A percentile compares a stretch with the other conserved stretches of the same genome.
Conservation (phyloP, 2,329 filamentous ascomycete species). For the Diaporthe citriasiana region DNA sequence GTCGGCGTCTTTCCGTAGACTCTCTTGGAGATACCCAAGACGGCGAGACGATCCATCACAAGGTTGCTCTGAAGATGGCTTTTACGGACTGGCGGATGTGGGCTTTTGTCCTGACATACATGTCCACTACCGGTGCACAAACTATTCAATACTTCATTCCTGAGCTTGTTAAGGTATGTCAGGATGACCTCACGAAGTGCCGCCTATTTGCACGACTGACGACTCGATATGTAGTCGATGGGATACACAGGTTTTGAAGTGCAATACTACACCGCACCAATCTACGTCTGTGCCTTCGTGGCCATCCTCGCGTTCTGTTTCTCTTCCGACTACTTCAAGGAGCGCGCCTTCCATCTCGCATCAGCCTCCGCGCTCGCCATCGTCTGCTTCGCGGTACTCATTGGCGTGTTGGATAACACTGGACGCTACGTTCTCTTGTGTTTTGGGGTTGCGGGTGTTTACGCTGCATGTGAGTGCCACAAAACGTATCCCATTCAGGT, state of each 20-base stretch:
- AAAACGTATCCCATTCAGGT: too few relatives aligned
- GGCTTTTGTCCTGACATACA: conserved; percentile 57
- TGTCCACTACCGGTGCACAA: conserved; percentile 51
- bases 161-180: conserved; percentile 46
- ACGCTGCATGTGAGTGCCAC: conserved; percentile 30
- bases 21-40: conserved; percentile 70
- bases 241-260: conserved; percentile 36
- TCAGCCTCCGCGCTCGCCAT: conserved; percentile 24
- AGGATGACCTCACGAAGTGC: too few relatives aligned
- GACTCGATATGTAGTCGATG: neutral
- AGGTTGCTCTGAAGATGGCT: conserved; percentile 46
- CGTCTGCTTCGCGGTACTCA: conserved; percentile 30
- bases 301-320: conserved; percentile 38
- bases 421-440: conserved; percentile 34
- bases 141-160: conserved; percentile 53
- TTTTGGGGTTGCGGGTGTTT: conserved; percentile 35
- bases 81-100: conserved; percentile 58
- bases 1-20: conserved; percentile 72
- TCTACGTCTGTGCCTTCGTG: conserved; percentile 37
- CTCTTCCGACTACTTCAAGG: conserved; percentile 36
- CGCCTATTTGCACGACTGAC: neutral
- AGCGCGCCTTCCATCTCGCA: conserved; percentile 33
- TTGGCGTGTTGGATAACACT: conserved; percentile 32
- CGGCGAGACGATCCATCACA: conserved; percentile 57
- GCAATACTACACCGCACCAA: conserved; percentile 37